Evolutionary conservation across 164 flowering plant genomes (phyloP).

Genomic region (Liriodendron chinense): DNA sequence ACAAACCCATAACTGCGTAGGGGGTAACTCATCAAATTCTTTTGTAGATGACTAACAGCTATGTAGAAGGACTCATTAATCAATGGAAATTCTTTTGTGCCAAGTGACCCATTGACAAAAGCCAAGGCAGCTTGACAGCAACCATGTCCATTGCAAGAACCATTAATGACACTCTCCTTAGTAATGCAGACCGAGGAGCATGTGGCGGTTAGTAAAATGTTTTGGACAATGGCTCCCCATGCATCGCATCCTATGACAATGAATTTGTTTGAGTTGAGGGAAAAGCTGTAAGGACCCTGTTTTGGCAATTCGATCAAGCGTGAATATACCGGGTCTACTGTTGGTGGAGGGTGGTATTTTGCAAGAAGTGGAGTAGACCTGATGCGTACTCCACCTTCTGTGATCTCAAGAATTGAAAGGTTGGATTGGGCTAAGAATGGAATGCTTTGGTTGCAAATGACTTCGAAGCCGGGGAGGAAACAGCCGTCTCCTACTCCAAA

Average conservation of each 20-base stretch:
- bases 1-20: constrained; percentile 11
- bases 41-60: too few relatives aligned
- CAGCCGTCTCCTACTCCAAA: too few relatives aligned
- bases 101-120: neutral
- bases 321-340: too few relatives aligned
- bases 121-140: constrained; percentile 6
- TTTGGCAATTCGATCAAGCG: neutral
- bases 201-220: too few relatives aligned
- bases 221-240: too few relatives aligned
- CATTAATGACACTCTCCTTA: neutral
- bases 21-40: too few relatives aligned
- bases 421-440: constrained; percentile 1
- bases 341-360: too few relatives aligned
- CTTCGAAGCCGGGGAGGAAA: constrained; percentile 2
- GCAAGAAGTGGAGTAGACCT: neutral
- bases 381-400: neutral
- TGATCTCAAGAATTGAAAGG: neutral
- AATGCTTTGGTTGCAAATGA: neutral
- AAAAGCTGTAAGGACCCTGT: neutral
- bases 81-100: neutral
- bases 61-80: too few relatives aligned
- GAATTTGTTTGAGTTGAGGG: neutral
- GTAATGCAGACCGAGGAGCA: neutral
- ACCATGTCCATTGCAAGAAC: constrained; percentile 9
- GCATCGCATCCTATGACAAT: neutral